Evolutionary conservation across 768 basidiomycete species (phyloP).

Genomic region (Mycena belliarum): DNA sequence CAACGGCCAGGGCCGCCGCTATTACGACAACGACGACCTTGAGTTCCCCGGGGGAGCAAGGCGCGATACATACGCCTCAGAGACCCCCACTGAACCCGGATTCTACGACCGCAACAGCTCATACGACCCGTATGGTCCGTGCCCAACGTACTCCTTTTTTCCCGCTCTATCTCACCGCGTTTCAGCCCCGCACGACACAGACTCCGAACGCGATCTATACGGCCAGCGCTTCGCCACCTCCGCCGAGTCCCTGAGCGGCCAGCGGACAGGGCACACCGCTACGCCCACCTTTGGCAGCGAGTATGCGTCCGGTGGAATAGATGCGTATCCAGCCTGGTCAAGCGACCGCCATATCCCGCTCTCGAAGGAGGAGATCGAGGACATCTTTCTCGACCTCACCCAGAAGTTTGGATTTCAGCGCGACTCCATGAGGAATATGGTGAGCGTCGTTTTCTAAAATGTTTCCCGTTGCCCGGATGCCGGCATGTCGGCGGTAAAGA

Average conservation of each 20-base stretch:
- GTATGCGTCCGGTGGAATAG: slow-evolving; percentile 35
- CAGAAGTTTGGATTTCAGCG: slow-evolving; percentile 99
- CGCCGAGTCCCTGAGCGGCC: slow-evolving; percentile 58
- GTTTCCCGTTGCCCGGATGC: too few species aligned
- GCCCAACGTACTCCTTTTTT: not conserved
- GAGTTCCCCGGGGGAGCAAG: slow-evolving; percentile 60
- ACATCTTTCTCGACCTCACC: slow-evolving; percentile 94
- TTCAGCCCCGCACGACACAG: slow-evolving; percentile 77
- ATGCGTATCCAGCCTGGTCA: slow-evolving; percentile 95
- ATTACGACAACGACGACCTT: slow-evolving; percentile 80
- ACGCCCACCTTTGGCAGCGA: slow-evolving; percentile 19
- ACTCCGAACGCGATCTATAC: slow-evolving; percentile 74
- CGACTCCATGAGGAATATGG: slow-evolving; percentile 95
- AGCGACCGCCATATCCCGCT: slow-evolving; percentile 92
- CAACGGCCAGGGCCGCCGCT: slow-evolving; percentile 43
- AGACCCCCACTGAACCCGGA: slow-evolving; percentile 10
- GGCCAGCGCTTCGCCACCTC: slow-evolving; percentile 71
- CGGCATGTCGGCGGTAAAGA: too few species aligned
- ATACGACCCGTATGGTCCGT: slow-evolving; percentile 21
- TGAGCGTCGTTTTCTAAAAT: slow-evolving; percentile 36
- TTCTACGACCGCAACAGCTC: slow-evolving; percentile 52
- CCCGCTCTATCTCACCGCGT: slow-evolving; percentile 2
- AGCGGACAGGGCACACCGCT: slow-evolving; percentile 3
- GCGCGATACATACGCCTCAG: slow-evolving; percentile 67
- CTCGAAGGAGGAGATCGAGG: slow-evolving; percentile 99